A percentile compares a stretch with the other conserved stretches of the same genome.
These are phyloP conservation scores for Blumeria graminis DNA, from an alignment of 2,329 filamentous ascomycete genomes.

Conservation along the genomic window DNA sequence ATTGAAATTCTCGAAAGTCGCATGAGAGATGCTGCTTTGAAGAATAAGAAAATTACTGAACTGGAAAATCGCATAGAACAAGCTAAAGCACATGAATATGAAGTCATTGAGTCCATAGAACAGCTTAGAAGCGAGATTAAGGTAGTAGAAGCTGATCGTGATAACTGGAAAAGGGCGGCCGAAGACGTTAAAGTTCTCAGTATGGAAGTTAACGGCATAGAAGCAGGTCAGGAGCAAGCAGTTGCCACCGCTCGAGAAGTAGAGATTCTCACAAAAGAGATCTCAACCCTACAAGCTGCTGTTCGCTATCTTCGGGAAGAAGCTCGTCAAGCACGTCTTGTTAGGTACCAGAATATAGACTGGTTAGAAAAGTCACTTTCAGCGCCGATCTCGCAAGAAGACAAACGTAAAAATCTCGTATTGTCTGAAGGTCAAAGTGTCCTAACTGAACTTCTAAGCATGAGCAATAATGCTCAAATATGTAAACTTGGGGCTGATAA, in stretches of 20 bases:
- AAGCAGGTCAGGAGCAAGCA: slow-evolving; percentile 38
- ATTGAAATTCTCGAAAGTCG: slow-evolving; percentile 79
- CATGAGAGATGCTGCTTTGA: slow-evolving; percentile 62
- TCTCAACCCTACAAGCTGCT: slow-evolving; percentile 36
- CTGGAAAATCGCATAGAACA: slow-evolving; percentile 35
- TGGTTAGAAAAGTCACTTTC: slow-evolving; percentile 41
- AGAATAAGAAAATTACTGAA: slow-evolving; percentile 42
- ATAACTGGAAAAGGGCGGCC: slow-evolving; percentile 48
- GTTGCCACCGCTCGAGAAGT: slow-evolving; percentile 50
- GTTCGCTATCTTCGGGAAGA: slow-evolving; percentile 45
- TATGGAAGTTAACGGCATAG: slow-evolving; percentile 22
- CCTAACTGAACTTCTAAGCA: slow-evolving; percentile 36
- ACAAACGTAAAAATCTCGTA: slow-evolving; percentile 27
- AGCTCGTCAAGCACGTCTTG: slow-evolving; percentile 34
- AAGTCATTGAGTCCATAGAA: slow-evolving; percentile 38
- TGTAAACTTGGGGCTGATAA: slow-evolving; percentile 34
- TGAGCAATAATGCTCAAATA: slow-evolving; percentile 29
- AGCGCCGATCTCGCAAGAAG: slow-evolving; percentile 18
- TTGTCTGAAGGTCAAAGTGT: slow-evolving; percentile 37
- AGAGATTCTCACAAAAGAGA: slow-evolving; percentile 44
- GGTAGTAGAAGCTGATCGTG: slow-evolving; percentile 37
- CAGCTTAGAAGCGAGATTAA: slow-evolving; percentile 43
- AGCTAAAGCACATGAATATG: slow-evolving; percentile 24
- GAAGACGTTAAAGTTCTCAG: slow-evolving; percentile 33
- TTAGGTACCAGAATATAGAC: slow-evolving; percentile 28